phyloP scores from a whole-genome alignment of 352 stramenopile genomes.

The Blastocystis sp. region DNA sequence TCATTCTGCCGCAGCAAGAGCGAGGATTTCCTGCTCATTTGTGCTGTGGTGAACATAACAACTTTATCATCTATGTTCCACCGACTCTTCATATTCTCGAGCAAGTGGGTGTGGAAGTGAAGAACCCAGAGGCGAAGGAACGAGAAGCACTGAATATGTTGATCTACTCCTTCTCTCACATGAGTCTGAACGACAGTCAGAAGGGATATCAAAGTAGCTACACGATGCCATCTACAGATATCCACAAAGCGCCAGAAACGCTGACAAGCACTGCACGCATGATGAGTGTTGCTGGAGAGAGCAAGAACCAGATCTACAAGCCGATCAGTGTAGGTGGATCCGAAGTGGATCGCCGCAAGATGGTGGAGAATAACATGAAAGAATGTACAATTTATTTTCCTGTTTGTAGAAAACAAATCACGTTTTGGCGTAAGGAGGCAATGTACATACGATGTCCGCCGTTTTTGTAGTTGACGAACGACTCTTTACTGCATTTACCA shows the following conservation, averaged over 20 bases:
- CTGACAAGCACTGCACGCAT: neutral
- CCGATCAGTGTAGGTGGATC: neutral
- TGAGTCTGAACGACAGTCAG: neutral
- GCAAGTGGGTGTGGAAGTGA: slow-evolving; percentile 51
- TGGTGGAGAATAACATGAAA: slow-evolving; percentile 59
- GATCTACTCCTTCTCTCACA: slow-evolving; percentile 42
- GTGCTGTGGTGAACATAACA: neutral
- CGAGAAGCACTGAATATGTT: slow-evolving; percentile 16
- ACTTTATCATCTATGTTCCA: slow-evolving; percentile 55
- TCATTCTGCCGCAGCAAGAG: slow-evolving; percentile 26
- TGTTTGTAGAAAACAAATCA: neutral
- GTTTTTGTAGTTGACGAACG: neutral
- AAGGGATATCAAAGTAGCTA: slow-evolving; percentile 13
- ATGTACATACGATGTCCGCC: neutral
- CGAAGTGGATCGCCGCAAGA: neutral
- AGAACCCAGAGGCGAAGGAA: slow-evolving; percentile 3
- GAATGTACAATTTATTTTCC: neutral
- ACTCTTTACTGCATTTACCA: slow-evolving; percentile 30
- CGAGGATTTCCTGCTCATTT: neutral
- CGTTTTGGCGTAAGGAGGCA: slow-evolving; percentile 10
- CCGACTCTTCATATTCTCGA: slow-evolving; percentile 56
- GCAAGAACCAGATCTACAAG: slow-evolving; percentile 50
- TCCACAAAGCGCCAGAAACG: neutral
- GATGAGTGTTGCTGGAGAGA: slow-evolving; percentile 50
- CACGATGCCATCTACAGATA: neutral